phyloP scores from a whole-genome alignment of 257 asterid species.

The Nicotiana otophora region DNA sequence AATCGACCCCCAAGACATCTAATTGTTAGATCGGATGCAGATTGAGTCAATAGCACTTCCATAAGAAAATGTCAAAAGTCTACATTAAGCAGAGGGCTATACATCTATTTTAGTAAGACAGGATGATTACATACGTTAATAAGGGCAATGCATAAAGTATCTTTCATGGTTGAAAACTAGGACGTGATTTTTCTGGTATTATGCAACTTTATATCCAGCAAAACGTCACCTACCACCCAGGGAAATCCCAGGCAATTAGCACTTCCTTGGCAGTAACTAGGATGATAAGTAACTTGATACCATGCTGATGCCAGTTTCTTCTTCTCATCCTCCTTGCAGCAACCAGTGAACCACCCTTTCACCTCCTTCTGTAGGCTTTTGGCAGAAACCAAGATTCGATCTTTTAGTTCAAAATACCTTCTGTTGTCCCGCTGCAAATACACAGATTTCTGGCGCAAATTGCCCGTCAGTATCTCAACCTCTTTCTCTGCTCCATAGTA shows the following conservation, averaged over 20 bases:
- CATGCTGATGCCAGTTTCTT: slow-evolving; percentile 79
- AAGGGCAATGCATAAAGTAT: not conserved
- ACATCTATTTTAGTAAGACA: not conserved
- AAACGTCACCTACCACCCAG: slow-evolving; percentile 70
- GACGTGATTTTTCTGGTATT: slow-evolving; percentile 7
- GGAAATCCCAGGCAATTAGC: slow-evolving; percentile 76
- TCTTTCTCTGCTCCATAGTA: slow-evolving; percentile 74
- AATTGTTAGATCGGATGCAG: not conserved
- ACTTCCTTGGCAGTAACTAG: slow-evolving; percentile 35
- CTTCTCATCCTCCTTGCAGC: slow-evolving; percentile 31
- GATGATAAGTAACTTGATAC: slow-evolving; percentile 76
- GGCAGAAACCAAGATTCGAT: slow-evolving; percentile 61
- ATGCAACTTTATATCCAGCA: slow-evolving; percentile 50
- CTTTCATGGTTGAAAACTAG: not conserved
- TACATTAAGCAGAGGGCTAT: not conserved
- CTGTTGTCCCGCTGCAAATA: slow-evolving; percentile 76
- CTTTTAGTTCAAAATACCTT: slow-evolving; percentile 74
- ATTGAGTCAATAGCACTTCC: not conserved
- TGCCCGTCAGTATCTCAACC: slow-evolving; percentile 81
- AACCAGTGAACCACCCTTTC: slow-evolving; percentile 52
- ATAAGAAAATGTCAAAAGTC: not conserved
- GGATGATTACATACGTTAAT: not conserved
- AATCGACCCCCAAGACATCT: not conserved
- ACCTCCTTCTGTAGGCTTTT: slow-evolving; percentile 72
- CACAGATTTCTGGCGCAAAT: slow-evolving; percentile 43